A percentile compares a stretch with the other conserved stretches of the same genome.
Evolutionary conservation across 495 filamentous ascomycete species (phyloP).

Genomic region (Aspergillus nidulans): DNA sequence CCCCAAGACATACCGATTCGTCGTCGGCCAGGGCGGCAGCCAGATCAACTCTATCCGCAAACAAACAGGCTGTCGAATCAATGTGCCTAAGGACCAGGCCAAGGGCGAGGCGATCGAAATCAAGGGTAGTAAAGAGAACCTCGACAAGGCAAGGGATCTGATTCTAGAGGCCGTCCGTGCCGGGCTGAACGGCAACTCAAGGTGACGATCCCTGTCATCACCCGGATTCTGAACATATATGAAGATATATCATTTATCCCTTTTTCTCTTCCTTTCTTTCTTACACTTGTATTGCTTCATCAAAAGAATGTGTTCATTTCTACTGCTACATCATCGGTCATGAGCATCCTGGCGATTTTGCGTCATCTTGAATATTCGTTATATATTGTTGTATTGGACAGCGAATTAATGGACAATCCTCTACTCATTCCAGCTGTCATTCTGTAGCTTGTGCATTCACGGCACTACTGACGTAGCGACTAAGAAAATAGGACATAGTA

Average conservation of each 20-base stretch:
- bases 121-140: slow-evolving; percentile 67
- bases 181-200: slow-evolving; percentile 28
- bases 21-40: slow-evolving; percentile 83
- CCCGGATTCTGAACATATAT: slow-evolving; percentile 3
- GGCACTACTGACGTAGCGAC: too few species aligned
- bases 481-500: too few species aligned
- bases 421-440: not conserved
- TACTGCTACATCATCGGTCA: not conserved
- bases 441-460: not conserved
- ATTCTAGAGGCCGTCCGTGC: slow-evolving; percentile 74
- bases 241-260: not conserved
- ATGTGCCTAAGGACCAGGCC: slow-evolving; percentile 76
- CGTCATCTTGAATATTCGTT: slow-evolving; percentile 4
- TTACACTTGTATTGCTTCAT: slow-evolving; percentile 15
- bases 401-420: not conserved
- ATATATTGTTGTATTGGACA: slow-evolving; percentile 10
- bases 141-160: slow-evolving; percentile 83
- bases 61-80: slow-evolving; percentile 87
- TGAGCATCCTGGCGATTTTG: slow-evolving; percentile 5
- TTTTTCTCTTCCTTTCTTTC: not conserved
- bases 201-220: slow-evolving; percentile 1
- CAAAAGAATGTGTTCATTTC: slow-evolving; percentile 19
- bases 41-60: slow-evolving; percentile 90
- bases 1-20: slow-evolving; percentile 79
- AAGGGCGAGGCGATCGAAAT: slow-evolving; percentile 85